Conservation (phyloP, 495 filamentous ascomycete species). For the Xylaria curta region DNA sequence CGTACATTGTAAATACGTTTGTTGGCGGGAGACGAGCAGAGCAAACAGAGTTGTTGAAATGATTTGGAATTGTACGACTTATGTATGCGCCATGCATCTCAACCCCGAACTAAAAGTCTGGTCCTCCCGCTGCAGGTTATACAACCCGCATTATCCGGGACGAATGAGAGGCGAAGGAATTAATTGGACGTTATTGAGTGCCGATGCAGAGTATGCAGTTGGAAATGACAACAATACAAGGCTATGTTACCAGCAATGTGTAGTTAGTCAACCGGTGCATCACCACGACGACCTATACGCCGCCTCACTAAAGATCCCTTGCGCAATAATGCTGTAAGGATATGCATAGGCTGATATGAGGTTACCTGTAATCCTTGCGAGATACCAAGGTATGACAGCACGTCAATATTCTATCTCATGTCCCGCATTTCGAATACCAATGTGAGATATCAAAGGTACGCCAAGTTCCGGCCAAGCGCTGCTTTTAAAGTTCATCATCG, state of each 20-base stretch:
- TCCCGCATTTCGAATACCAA: background rate
- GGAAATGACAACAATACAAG: background rate
- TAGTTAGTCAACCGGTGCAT: background rate
- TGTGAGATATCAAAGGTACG: background rate
- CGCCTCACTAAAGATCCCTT: background rate
- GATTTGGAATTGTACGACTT: constrained; percentile 14
- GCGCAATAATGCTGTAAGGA: background rate
- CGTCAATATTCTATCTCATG: background rate
- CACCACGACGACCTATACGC: background rate
- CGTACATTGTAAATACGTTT: background rate
- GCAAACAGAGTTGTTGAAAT: constrained; percentile 1
- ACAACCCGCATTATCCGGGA: background rate
- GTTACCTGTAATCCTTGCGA: background rate
- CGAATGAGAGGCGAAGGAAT: background rate
- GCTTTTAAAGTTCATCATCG: background rate
- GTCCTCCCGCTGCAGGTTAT: background rate
- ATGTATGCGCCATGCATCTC: background rate
- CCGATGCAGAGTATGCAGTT: background rate
- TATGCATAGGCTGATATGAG: background rate
- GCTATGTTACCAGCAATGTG: background rate
- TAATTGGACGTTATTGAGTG: background rate
- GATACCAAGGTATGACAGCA: background rate
- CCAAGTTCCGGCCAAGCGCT: background rate
- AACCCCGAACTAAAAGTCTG: background rate
- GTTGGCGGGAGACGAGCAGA: background rate